These are phyloP conservation scores for Gomphus bonarii DNA, from an alignment of 1,284 basidiomycete species.

Conservation along the genomic window DNA sequence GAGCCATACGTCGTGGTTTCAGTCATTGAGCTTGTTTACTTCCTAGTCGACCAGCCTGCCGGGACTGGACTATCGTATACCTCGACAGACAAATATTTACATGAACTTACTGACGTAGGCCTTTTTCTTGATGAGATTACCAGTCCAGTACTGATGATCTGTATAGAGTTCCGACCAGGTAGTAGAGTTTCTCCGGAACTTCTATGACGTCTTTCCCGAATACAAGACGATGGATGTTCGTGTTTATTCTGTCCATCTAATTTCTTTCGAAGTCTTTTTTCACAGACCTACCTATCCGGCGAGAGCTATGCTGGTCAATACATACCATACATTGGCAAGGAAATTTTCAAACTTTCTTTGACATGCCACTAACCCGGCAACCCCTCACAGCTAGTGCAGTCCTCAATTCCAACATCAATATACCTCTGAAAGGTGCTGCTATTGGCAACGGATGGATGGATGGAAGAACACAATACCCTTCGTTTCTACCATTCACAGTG, in stretches of 20 bases:
- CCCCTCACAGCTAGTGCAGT: conserved; percentile 60
- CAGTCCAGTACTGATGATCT: conserved; percentile 1
- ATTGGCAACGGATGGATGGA: conserved; percentile 99
- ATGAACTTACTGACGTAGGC: conserved; percentile 66
- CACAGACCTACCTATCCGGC: conserved; percentile 82
- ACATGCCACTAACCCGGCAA: neutral
- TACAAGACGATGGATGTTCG: conserved; percentile 75
- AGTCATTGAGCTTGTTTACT: conserved; percentile 2
- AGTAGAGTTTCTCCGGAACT: conserved; percentile 77
- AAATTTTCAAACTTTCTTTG: conserved; percentile 11
- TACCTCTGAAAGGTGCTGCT: conserved; percentile 69
- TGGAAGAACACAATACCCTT: conserved; percentile 77
- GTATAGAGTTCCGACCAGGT: conserved; percentile 70
- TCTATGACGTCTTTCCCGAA: conserved; percentile 89
- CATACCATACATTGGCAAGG: conserved; percentile 84
- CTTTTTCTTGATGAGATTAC: neutral
- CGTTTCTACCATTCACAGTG: conserved; percentile 83
- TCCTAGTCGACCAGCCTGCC: conserved; percentile 87
- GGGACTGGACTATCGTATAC: conserved; percentile 93
- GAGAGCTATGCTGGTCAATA: conserved; percentile 99
- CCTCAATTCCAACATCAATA: conserved; percentile 47
- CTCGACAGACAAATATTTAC: conserved; percentile 77
- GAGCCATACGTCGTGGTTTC: neutral
- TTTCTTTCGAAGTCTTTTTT: conserved; percentile 10
- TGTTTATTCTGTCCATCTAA: conserved; percentile 16